phyloP scores from a whole-genome alignment of 2,329 filamentous ascomycete species.

The Sporothrix brasiliensis region DNA sequence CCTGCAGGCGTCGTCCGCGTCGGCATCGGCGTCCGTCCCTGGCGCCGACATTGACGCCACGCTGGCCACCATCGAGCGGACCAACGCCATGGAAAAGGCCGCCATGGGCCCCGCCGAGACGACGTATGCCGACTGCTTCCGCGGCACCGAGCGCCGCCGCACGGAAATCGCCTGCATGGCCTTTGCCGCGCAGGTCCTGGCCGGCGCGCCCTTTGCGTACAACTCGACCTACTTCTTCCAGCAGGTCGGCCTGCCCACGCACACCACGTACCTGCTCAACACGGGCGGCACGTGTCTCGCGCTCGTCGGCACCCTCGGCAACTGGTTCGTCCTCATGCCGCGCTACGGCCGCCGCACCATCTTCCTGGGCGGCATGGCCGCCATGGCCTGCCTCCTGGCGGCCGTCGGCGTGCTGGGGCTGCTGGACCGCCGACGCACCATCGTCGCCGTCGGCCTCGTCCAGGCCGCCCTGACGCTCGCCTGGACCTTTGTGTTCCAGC shows the following conservation, averaged over 20 bases:
- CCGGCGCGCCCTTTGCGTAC: conserved; percentile 45
- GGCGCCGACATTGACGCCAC: conserved; percentile 32
- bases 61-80: conserved; percentile 52
- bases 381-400: conserved; percentile 33
- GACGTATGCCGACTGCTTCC: conserved; percentile 54
- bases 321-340: conserved; percentile 34
- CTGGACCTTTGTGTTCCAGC: conserved; percentile 41
- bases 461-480: conserved; percentile 33
- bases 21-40: conserved; percentile 34
- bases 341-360: conserved; percentile 34
- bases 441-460: conserved; percentile 7
- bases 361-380: conserved; percentile 34
- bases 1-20: conserved; percentile 40
- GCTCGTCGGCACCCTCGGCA: conserved; percentile 32
- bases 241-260: conserved; percentile 41
- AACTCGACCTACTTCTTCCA: conserved; percentile 39
- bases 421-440: not conserved
- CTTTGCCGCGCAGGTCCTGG: conserved; percentile 40
- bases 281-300: conserved; percentile 43
- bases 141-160: conserved; percentile 49
- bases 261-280: conserved; percentile 42
- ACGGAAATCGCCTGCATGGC: conserved; percentile 51
- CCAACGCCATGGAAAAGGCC: conserved; percentile 47
- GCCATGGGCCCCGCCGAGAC: conserved; percentile 40
- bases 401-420: conserved; percentile 37